Percentiles rank a stretch among this genome's conserved stretches.
These are phyloP conservation scores for Ogataea chonburiensis DNA, from an alignment of 805 yeast genomes.

Conservation along the genomic window DNA sequence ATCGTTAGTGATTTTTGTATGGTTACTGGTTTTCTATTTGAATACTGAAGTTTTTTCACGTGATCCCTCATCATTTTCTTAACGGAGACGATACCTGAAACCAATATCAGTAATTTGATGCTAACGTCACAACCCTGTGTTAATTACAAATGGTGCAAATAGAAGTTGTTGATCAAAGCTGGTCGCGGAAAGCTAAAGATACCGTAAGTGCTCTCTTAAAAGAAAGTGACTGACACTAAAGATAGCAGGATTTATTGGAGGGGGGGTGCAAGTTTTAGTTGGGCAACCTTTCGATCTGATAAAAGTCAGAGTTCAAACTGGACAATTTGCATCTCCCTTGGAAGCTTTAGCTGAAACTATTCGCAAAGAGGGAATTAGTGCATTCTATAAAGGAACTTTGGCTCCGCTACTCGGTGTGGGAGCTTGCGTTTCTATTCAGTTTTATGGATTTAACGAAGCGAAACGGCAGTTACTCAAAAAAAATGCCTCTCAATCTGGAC, in stretches of 20 bases:
- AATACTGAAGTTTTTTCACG: slow-evolving; percentile 17
- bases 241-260: slow-evolving; percentile 54
- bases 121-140: too few relatives aligned
- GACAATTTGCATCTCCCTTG: slow-evolving; percentile 54
- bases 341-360: slow-evolving; percentile 53
- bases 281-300: slow-evolving; percentile 72
- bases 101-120: too few relatives aligned
- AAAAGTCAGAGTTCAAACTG: slow-evolving; percentile 69
- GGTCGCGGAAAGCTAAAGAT: slow-evolving; percentile 50
- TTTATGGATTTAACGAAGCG: slow-evolving; percentile 70
- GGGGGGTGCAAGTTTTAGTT: slow-evolving; percentile 53
- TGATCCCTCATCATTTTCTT: slow-evolving; percentile 22
- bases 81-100: too few relatives aligned
- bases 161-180: slow-evolving; percentile 34
- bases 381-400: slow-evolving; percentile 65
- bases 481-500: slow-evolving; percentile 28
- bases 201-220: slow-evolving; percentile 31
- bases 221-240: too few relatives aligned
- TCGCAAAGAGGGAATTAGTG: slow-evolving; percentile 57
- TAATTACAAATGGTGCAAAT: too few relatives aligned
- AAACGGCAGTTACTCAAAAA: slow-evolving; percentile 50
- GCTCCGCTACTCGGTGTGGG: slow-evolving; percentile 73
- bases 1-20: too few relatives aligned
- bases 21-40: background rate
- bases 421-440: slow-evolving; percentile 66